phyloP scores from a whole-genome alignment of 768 basidiomycete species.

The Lentinula raphanica region DNA sequence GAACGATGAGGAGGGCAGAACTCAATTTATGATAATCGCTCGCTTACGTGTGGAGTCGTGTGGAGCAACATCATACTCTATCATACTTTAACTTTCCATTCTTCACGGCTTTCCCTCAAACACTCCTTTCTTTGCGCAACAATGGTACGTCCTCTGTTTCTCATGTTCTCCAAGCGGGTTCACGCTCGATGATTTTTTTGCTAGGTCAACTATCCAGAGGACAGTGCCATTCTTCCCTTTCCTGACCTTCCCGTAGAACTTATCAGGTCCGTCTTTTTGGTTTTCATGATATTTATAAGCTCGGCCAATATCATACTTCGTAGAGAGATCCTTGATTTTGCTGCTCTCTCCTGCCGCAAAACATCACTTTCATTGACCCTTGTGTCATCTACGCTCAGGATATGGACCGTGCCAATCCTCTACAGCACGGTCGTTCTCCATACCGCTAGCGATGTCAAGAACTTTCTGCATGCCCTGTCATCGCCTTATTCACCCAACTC shows the following conservation, averaged over 20 bases:
- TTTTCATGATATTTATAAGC: not conserved
- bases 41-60: slow-evolving; percentile 8
- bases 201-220: slow-evolving; percentile 38
- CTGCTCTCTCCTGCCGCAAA: slow-evolving; percentile 20
- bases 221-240: slow-evolving; percentile 7
- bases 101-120: not conserved
- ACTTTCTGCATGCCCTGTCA: slow-evolving; percentile 23
- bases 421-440: slow-evolving; percentile 33
- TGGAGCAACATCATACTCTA: slow-evolving; percentile 29
- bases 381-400: slow-evolving; percentile 28
- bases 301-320: not conserved
- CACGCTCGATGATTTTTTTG: slow-evolving; percentile 14
- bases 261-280: slow-evolving; percentile 13
- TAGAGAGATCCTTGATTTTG: slow-evolving; percentile 29
- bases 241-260: slow-evolving; percentile 27
- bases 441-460: slow-evolving; percentile 22
- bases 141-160: not conserved
- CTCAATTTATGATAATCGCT: slow-evolving; percentile 5
- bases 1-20: not conserved
- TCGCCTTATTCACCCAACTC: slow-evolving; percentile 14
- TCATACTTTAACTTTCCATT: slow-evolving; percentile 30
- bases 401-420: slow-evolving; percentile 28
- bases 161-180: not conserved
- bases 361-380: slow-evolving; percentile 28
- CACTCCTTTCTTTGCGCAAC: not conserved